Conservation (phyloP, 192 early-diverging fungal species). For the Coemansia sp. region DNA sequence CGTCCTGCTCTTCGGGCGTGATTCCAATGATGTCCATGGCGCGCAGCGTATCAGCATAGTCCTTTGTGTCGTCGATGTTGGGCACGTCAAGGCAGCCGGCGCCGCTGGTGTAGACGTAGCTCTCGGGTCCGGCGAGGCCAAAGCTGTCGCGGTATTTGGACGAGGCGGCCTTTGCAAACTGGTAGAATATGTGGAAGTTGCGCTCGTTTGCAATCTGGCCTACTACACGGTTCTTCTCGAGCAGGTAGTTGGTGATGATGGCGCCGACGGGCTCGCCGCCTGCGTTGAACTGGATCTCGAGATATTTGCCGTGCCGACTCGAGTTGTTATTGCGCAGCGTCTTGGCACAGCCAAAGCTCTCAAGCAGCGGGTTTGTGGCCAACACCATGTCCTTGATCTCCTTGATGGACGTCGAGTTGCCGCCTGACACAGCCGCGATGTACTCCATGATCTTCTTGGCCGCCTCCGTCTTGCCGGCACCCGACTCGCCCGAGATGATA, state of each 20-base stretch:
- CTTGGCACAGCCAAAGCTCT: conserved; percentile 99
- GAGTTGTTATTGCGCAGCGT: conserved; percentile 99
- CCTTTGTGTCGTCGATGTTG: conserved; percentile 86
- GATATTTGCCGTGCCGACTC: conserved; percentile 97
- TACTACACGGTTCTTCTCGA: conserved; percentile 97
- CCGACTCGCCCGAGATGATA: conserved; percentile 95
- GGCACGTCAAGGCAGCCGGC: conserved; percentile 81
- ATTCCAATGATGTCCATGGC: conserved; percentile 96
- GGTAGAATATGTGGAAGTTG: conserved; percentile 98
- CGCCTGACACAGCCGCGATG: conserved; percentile 92
- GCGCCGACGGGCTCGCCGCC: conserved; percentile 94
- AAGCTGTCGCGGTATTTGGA: conserved; percentile 61
- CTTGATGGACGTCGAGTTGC: conserved; percentile 67
- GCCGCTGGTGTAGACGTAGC: conserved; percentile 68
- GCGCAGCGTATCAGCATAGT: conserved; percentile 82
- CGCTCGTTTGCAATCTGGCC: conserved; percentile 90
- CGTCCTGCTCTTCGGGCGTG: conserved; percentile 69
- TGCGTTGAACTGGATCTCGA: conserved; percentile 95
- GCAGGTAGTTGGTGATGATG: conserved; percentile 94
- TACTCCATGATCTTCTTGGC: conserved; percentile 97
- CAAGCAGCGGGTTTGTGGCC: conserved; percentile 96
- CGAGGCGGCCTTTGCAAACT: conserved; percentile 78
- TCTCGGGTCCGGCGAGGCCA: conserved; percentile 74
- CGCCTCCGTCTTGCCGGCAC: conserved; percentile 90
- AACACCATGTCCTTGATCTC: conserved; percentile 98